A percentile compares a stretch with the other conserved stretches of the same genome.
These are phyloP conservation scores for Apiotrichum brassicae DNA, from an alignment of 1,284 basidiomycete genomes.

Conservation along the genomic window DNA sequence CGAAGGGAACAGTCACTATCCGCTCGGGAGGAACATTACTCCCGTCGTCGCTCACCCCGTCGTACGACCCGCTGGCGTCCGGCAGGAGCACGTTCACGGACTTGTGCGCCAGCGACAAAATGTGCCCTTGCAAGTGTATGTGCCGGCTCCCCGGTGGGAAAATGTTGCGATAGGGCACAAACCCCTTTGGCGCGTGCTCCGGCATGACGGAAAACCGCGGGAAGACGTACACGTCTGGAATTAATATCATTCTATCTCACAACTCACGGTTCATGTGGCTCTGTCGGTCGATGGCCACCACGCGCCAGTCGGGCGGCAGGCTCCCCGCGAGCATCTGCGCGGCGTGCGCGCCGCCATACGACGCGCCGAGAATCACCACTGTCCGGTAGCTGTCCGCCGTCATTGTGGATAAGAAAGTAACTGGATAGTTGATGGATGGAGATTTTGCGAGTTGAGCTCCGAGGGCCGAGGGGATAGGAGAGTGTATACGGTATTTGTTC, in stretches of 20 bases:
- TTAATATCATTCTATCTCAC: too few relatives aligned
- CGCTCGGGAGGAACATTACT: background rate
- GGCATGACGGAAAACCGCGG: slow-evolving; percentile 49
- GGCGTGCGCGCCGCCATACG: slow-evolving; percentile 56
- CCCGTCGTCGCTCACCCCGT: slow-evolving; percentile 10
- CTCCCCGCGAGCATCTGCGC: slow-evolving; percentile 55
- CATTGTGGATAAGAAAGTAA: background rate
- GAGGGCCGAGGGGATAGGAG: too few relatives aligned
- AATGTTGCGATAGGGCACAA: slow-evolving; percentile 60
- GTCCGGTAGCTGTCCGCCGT: slow-evolving; percentile 43
- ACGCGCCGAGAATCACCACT: slow-evolving; percentile 57
- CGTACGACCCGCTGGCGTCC: slow-evolving; percentile 3
- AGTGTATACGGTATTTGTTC: too few relatives aligned
- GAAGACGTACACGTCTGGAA: slow-evolving; percentile 49
- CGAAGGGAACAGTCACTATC: slow-evolving; percentile 40
- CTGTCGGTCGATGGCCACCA: slow-evolving; percentile 67
- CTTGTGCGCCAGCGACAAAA: slow-evolving; percentile 50
- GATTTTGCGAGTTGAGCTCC: background rate
- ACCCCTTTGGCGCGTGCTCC: slow-evolving; percentile 50
- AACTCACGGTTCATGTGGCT: slow-evolving; percentile 50
- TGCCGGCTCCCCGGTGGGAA: slow-evolving; percentile 26
- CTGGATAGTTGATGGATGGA: background rate
- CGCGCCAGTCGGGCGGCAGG: slow-evolving; percentile 57
- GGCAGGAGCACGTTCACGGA: slow-evolving; percentile 49
- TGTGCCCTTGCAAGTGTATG: slow-evolving; percentile 51